A percentile compares a stretch with the other conserved stretches of the same genome.
Conservation (phyloP, 805 yeast species). For the Wickerhamiella parazyma region DNA sequence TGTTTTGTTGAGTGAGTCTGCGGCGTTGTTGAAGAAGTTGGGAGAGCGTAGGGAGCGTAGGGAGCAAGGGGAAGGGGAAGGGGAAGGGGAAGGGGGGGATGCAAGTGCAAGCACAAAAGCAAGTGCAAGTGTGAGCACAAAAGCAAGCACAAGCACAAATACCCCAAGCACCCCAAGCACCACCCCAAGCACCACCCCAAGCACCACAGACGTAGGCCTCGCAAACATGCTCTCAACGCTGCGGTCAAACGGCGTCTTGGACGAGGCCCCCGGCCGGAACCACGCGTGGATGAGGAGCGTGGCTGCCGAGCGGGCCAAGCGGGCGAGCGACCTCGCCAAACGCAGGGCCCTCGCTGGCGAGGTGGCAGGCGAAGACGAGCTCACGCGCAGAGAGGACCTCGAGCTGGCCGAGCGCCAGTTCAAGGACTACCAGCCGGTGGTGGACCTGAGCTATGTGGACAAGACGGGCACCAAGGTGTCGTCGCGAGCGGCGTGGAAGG, state of each 20-base stretch:
- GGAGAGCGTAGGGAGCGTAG: not conserved
- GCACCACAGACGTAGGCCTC: too few species aligned
- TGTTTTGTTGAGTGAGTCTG: not conserved
- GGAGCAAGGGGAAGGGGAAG: not conserved
- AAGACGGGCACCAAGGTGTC: slow-evolving; percentile 44
- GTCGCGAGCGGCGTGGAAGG: slow-evolving; percentile 63
- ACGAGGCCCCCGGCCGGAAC: not conserved
- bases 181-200: too few species aligned
- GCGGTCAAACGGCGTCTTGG: not conserved
- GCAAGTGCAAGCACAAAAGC: too few species aligned
- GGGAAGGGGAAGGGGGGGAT: too few species aligned
- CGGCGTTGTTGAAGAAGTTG: not conserved
- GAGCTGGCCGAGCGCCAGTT: slow-evolving; percentile 23
- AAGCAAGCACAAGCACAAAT: too few species aligned
- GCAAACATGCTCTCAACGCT: not conserved
- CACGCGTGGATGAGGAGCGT: slow-evolving; percentile 13
- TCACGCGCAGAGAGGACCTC: slow-evolving; percentile 21
- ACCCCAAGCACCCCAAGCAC: too few species aligned
- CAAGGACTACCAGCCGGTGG: slow-evolving; percentile 31
- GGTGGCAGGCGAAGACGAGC: slow-evolving; percentile 20
- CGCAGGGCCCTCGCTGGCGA: slow-evolving; percentile 25
- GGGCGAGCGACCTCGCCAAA: slow-evolving; percentile 18
- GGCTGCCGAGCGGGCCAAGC: slow-evolving; percentile 12
- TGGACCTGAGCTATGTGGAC: slow-evolving; percentile 45
- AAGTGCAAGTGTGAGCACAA: too few species aligned